A percentile compares a stretch with the other conserved stretches of the same genome.
phyloP scores from a whole-genome alignment of 768 basidiomycete genomes.

The Rhodosporidiobolus sp. region DNA sequence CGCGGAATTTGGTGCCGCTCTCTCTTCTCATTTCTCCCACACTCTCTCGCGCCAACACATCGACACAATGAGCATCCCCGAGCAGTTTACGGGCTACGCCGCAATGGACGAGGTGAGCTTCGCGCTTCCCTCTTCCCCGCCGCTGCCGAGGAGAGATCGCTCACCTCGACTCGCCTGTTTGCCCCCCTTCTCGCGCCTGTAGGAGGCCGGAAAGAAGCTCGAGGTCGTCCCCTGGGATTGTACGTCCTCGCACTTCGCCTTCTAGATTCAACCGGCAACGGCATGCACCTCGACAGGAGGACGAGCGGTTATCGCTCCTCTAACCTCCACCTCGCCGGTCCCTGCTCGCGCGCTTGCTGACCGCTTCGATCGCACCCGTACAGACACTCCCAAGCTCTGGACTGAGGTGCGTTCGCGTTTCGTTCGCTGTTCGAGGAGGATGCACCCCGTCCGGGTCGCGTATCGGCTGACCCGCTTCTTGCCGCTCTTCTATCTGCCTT shows the following conservation, averaged over 20 bases:
- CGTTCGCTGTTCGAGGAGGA: background rate
- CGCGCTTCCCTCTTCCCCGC: too few species aligned
- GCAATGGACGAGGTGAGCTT: conserved; percentile 16
- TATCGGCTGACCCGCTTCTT: background rate
- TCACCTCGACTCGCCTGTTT: background rate
- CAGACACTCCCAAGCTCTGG: conserved; percentile 35
- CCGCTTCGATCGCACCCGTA: background rate
- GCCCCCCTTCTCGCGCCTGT: background rate
- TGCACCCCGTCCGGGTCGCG: background rate
- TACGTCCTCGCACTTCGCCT: background rate
- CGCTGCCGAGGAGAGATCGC: too few species aligned
- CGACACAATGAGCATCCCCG: conserved; percentile 18
- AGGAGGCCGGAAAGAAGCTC: conserved; percentile 32
- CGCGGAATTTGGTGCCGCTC: too few species aligned
- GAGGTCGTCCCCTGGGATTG: conserved; percentile 25
- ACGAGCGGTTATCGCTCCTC: background rate
- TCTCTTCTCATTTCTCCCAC: background rate
- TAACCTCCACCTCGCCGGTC: too few species aligned
- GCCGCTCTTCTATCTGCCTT: background rate
- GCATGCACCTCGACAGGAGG: too few species aligned
- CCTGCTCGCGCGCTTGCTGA: background rate
- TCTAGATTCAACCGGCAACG: too few species aligned
- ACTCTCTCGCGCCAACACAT: background rate
- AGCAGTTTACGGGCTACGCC: conserved; percentile 37
- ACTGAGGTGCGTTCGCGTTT: conserved; percentile 6